Evolutionary conservation across 2,329 filamentous ascomycete genomes (phyloP), one percentile per base, ranked within the genome.

Genomic region (Venturia carpophila): DNA sequence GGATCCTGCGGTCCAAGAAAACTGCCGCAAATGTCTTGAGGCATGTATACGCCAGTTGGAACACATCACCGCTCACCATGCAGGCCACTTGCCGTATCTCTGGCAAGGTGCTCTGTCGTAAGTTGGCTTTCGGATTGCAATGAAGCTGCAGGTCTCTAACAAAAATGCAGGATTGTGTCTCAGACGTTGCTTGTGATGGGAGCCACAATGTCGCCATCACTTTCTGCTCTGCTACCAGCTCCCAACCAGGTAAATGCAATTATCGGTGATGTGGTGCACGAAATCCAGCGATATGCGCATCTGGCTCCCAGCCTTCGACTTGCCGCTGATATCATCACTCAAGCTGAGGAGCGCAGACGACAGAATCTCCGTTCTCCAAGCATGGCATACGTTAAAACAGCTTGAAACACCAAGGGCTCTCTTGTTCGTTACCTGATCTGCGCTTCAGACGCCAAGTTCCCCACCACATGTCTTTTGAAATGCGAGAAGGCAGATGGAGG

Each of bases 141-240:
- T 41, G 27, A 19, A 42, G 27, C 70, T 41, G 56, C 21, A 34
- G 72, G 64, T 71, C 49, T 60, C 34, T 41, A 13, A n/a, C 13
- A 7, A 27, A 15, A 37, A 62, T 37, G n/a, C 45, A 92, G 88
- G 27, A 90, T 94, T 72, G 88, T 92, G 27, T 91, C 89, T 6
- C 90, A 94, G 75, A 89, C 88, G 1, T 79, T 94, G 19, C 80
- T 94, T 55, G 84, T 94, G 42, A 93, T 94, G 90, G 90, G 89
- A 7, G 89, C 90, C 19, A 91, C 88, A 19, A 90, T 93, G 85
- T 92, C 87, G 10, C 86, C 87, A 1, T 87, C 87, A 5, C 82
- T 93, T 3, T 85, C 84, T 30, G 82, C 79, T 62, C 85, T 92
- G 49, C 79, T 93, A 39, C 80, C 82, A 10, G 78, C 82, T 1